These are phyloP conservation scores for Pachyrhizus erosus DNA, from an alignment of 306 rosid species.

Conservation along the genomic window DNA sequence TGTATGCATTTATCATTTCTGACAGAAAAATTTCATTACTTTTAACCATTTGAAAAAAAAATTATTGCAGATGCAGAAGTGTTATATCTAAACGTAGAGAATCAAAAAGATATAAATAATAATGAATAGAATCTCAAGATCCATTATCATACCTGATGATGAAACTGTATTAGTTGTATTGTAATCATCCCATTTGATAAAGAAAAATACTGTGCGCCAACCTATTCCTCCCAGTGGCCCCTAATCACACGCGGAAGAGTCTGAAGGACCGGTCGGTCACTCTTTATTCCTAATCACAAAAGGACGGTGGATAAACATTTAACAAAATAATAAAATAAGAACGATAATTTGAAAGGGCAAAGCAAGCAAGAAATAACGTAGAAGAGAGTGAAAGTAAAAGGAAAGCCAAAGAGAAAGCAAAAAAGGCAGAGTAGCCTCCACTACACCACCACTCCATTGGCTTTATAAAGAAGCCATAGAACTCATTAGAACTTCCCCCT, in stretches of 20 bases:
- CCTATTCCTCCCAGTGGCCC: slow-evolving; percentile 47
- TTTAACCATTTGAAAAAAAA: no score
- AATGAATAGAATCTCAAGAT: slow-evolving; percentile 23
- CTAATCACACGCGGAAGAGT: slow-evolving; percentile 52
- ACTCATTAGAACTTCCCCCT: slow-evolving; percentile 59
- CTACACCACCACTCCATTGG: not conserved
- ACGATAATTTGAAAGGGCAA: not conserved
- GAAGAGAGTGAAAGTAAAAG: slow-evolving; percentile 32
- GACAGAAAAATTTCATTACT: no score
- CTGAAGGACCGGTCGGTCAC: slow-evolving; percentile 43
- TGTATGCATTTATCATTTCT: no score
- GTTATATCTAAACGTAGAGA: not conserved
- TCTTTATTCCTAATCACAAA: slow-evolving; percentile 47
- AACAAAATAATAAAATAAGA: not conserved
- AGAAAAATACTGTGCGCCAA: not conserved
- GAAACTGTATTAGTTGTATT: slow-evolving; percentile 32
- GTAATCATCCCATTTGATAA: not conserved
- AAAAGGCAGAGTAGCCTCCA: slow-evolving; percentile 36
- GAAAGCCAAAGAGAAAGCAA: not conserved
- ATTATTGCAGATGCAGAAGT: not conserved
- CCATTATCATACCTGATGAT: slow-evolving; percentile 19
- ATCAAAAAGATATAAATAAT: not conserved
- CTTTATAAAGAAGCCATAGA: slow-evolving; percentile 60
- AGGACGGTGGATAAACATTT: slow-evolving; percentile 39
- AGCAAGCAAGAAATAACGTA: slow-evolving; percentile 6